A percentile compares a stretch with the other conserved stretches of the same genome.
These are phyloP conservation scores for Panaeolus papilionaceus DNA, from an alignment of 768 basidiomycete genomes.

Conservation along the genomic window DNA sequence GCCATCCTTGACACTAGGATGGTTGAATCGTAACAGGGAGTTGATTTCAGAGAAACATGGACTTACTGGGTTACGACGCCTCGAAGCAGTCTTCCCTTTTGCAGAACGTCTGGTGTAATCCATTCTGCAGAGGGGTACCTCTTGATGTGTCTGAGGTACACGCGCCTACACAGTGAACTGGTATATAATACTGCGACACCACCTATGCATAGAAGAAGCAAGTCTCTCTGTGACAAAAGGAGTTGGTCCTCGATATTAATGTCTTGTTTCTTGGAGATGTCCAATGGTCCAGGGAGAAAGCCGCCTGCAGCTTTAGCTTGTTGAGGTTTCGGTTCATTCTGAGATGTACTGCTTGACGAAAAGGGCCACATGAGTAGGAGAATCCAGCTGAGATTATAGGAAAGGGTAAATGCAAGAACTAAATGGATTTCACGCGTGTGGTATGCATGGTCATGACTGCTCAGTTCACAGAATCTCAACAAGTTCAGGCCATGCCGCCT, in stretches of 20 bases:
- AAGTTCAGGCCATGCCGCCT: background rate
- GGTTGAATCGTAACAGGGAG: conserved; percentile 13
- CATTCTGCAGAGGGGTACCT: conserved; percentile 72
- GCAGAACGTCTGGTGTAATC: conserved; percentile 68
- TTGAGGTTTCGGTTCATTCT: background rate
- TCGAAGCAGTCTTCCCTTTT: conserved; percentile 68
- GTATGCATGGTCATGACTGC: background rate
- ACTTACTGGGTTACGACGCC: conserved; percentile 83
- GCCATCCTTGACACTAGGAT: conserved; percentile 75
- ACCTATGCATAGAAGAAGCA: background rate
- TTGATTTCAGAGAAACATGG: background rate
- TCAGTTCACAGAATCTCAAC: background rate
- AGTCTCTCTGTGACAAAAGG: background rate
- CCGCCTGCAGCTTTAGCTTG: background rate
- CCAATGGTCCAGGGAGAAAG: background rate
- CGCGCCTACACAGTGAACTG: conserved; percentile 16
- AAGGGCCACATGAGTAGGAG: background rate
- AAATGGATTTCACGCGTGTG: background rate
- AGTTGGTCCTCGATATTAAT: conserved; percentile 3
- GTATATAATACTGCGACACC: background rate
- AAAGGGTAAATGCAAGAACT: background rate
- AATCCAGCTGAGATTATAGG: background rate
- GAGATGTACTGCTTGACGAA: background rate
- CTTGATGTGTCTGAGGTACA: conserved; percentile 58
- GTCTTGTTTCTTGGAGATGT: conserved; percentile 7